Evolutionary conservation across 176 grass and related monocot species (phyloP).

Genomic region (Metroxylon sagu): DNA sequence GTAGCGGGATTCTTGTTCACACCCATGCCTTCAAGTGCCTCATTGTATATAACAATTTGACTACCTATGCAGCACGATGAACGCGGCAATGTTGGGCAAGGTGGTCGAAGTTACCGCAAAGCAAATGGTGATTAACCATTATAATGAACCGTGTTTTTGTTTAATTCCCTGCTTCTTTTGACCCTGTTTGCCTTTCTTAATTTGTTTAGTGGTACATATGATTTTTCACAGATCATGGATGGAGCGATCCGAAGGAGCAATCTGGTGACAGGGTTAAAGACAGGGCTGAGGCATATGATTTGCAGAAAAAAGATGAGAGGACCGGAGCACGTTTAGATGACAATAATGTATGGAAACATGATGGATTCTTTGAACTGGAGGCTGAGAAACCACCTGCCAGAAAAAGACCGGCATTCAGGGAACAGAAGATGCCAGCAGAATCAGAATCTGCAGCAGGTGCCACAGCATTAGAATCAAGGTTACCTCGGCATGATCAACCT

Average conservation of each 20-base stretch:
- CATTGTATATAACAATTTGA: slow-evolving; percentile 65
- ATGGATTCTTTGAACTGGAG: slow-evolving; percentile 58
- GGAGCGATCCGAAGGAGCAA: slow-evolving; percentile 40
- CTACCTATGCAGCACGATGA: slow-evolving; percentile 90
- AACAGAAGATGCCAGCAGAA: slow-evolving; percentile 29
- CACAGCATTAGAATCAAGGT: slow-evolving; percentile 20
- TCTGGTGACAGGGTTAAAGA: slow-evolving; percentile 28
- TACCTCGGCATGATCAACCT: slow-evolving; percentile 28
- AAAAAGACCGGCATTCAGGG: slow-evolving; percentile 45
- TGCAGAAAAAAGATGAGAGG: slow-evolving; percentile 27
- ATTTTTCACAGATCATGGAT: slow-evolving; percentile 46
- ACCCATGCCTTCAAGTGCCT: slow-evolving; percentile 38
- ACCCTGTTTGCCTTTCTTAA: neutral
- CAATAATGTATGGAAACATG: slow-evolving; percentile 50
- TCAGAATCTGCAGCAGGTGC: slow-evolving; percentile 20
- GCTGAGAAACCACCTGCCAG: slow-evolving; percentile 29
- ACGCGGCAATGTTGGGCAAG: slow-evolving; percentile 53
- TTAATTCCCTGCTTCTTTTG: no score
- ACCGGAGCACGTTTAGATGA: slow-evolving; percentile 22
- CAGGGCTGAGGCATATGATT: slow-evolving; percentile 18
- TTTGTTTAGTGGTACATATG: slow-evolving; percentile 1
- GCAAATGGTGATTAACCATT: slow-evolving; percentile 21
- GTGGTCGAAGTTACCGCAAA: slow-evolving; percentile 49
- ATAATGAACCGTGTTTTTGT: no score
- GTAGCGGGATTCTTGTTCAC: slow-evolving; percentile 39